Percentiles rank a stretch among this genome's conserved stretches.
Conservation (phyloP, 2,329 filamentous ascomycete species). For the Myrmaecium sp. region DNA sequence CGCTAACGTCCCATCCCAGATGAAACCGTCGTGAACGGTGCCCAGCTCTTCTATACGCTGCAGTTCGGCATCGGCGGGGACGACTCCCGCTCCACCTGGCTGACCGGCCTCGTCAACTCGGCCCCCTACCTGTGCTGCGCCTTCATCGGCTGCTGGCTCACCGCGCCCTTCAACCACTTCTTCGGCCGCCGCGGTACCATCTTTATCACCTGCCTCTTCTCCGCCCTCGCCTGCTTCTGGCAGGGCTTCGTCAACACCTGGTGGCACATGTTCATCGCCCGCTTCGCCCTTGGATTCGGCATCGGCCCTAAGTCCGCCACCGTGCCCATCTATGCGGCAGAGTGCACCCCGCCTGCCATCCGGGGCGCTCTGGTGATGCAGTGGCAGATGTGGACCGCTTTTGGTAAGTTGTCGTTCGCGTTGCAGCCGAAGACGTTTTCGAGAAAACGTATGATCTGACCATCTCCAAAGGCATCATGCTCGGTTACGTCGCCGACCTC, state of each 20-base stretch:
- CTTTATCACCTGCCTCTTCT: slow-evolving; percentile 59
- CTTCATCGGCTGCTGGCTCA: slow-evolving; percentile 55
- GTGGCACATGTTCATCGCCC: slow-evolving; percentile 52
- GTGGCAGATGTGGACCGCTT: slow-evolving; percentile 57
- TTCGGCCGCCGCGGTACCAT: slow-evolving; percentile 61
- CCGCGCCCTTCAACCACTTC: slow-evolving; percentile 51
- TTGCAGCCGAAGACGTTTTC: neutral
- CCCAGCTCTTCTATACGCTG: slow-evolving; percentile 45
- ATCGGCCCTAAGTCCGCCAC: slow-evolving; percentile 62
- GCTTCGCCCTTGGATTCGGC: slow-evolving; percentile 59
- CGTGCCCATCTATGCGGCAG: slow-evolving; percentile 61
- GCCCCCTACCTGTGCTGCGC: slow-evolving; percentile 51
- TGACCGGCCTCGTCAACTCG: slow-evolving; percentile 44
- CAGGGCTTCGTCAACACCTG: slow-evolving; percentile 52
- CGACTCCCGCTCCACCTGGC: slow-evolving; percentile 36
- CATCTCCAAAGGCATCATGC: slow-evolving; percentile 14
- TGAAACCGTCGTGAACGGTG: slow-evolving; percentile 53
- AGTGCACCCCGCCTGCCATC: slow-evolving; percentile 51
- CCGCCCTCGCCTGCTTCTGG: slow-evolving; percentile 40
- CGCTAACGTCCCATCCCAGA: slow-evolving; percentile 29
- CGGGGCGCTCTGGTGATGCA: slow-evolving; percentile 68
- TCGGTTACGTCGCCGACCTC: slow-evolving; percentile 11
- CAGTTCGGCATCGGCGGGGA: slow-evolving; percentile 40
- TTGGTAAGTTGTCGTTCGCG: too few relatives aligned
- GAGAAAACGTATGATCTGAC: too few relatives aligned